Evolutionary conservation across 2,329 filamentous ascomycete genomes (phyloP), one percentile per base, ranked within the genome.

Genomic region (Fusarium sp.): DNA sequence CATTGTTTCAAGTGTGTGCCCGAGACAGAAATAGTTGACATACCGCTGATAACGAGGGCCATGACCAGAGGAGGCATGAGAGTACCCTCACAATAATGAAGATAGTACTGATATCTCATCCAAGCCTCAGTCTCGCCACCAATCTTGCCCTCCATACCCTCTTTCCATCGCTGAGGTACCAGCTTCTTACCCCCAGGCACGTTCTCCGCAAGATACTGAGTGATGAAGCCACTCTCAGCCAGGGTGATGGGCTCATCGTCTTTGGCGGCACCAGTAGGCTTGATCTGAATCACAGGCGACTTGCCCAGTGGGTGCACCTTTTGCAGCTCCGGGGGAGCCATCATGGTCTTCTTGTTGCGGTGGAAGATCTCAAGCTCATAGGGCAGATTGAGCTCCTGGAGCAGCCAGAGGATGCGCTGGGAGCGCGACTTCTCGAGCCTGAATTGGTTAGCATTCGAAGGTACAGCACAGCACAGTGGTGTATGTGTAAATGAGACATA

Each of bases 51-150:
- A 31, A 97, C 82, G 22, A 96, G 79, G 20, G 86, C 83, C 69
- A 93, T 82, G 2, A 95, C 82, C 70, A 96, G 80, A 53, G 90
- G 84, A 1, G 90, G 88, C 91, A 97, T 96, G 69, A 98, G 83
- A 68, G 89, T 93, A 16, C 95, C 95, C 83, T 98, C 95, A 10
- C 90, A 87, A 81, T 95, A 98, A 80, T 97, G 92, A 86, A 97
- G 89, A 74, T 90, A 90, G 79, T 94, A 93, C 78, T 87, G 85
- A 79, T 86, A 90, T 55, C 89, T 85, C 80, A 90, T 79, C 85
- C 86, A 91, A 66, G 84, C 85, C 77, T 91, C 87, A 35, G 88
- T 90, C 83, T 91, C 89, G 30, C 89, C 89, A 22, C 87, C 87
- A 16, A 89, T 71, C 75, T 86, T 84, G 58, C 85, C 85, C 78